Conservation (phyloP, 1,284 basidiomycete genomes). For the Trichosporon ovoides region DNA sequence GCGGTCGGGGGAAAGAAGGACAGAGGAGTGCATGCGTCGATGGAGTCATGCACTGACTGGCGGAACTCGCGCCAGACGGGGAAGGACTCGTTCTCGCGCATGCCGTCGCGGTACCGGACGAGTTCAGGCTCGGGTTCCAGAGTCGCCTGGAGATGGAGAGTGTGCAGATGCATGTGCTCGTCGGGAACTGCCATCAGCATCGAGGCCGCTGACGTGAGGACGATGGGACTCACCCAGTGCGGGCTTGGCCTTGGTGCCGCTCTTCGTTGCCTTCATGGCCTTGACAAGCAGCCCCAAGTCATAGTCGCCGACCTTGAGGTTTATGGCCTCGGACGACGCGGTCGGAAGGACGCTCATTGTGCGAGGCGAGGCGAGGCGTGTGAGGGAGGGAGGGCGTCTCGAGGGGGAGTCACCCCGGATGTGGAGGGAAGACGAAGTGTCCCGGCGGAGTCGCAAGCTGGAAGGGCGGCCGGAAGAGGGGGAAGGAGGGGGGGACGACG, state of each 20-base stretch:
- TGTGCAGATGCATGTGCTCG: slow-evolving; percentile 32
- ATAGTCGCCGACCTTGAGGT: slow-evolving; percentile 8
- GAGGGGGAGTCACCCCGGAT: no score
- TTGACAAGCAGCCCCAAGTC: slow-evolving; percentile 11
- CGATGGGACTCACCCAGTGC: neutral
- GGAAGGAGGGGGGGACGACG: no score
- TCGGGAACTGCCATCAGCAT: neutral
- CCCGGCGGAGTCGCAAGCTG: no score
- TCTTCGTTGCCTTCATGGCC: neutral
- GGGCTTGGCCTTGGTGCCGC: neutral
- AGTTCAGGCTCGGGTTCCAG: slow-evolving; percentile 15
- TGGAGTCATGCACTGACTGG: neutral
- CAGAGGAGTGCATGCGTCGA: slow-evolving; percentile 7
- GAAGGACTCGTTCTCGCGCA: slow-evolving; percentile 6
- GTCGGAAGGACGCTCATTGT: neutral
- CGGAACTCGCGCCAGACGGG: slow-evolving; percentile 5
- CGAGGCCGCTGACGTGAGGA: neutral
- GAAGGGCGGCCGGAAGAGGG: no score
- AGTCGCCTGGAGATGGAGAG: slow-evolving; percentile 29
- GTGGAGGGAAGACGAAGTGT: no score
- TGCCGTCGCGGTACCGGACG: slow-evolving; percentile 7
- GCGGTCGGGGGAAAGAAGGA: slow-evolving; percentile 4
- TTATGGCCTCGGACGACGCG: neutral
- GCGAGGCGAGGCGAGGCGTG: neutral
- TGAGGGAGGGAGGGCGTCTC: neutral